Evolutionary conservation across 2,329 filamentous ascomycete genomes (phyloP), one percentile per base, ranked within the genome.

Genomic region (Aspergillus ruber): DNA sequence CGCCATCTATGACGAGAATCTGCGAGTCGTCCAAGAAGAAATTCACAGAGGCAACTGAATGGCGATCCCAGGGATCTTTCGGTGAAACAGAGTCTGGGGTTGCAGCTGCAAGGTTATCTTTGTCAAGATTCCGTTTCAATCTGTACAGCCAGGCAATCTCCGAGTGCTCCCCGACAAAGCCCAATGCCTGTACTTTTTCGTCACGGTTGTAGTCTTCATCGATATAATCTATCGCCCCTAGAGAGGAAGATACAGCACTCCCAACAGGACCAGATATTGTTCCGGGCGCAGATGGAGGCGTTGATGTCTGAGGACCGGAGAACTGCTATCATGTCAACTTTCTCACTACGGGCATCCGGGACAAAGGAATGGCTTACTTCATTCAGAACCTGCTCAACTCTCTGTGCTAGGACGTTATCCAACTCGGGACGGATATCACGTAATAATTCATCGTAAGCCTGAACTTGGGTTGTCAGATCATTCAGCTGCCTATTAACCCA

Each of bases 151-250:
- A 74, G 18, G 64, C 66, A 36, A 71, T 62, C 44, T 72, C 70
- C 4, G 71, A 73, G 45, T 71, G 69, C 48, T 71, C 72, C 9
- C 72, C 72, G 47, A 72, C 64, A 56, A 71, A 74, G 0, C 71
- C 69, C 27, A 65, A 66, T 1, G 64, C 60, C 43, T 67, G 62
- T 10, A 65, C 61, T 41, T 65, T 63, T 45, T 68, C 65, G 50
- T 66, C 64, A 25, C 67, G 63, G 27, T 69, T 68, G 49, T 71
- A 72, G 44, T 74, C 72, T 51, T 74, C 70, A 43, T 70, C 63
- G 17, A 67, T 69, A 35, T 67, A 64, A 54, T 73, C 71, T 29
- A 66, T 56, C 17, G 61, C 60, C 29, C 64, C 63, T 15, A 65
- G 59, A 1, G 67, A 64, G 25, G 65, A 61, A 36, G 50, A 56